Evolutionary conservation across 106 monocot genomes (phyloP), one percentile per base, ranked within the genome.

Genomic region (Gastrodia elata): DNA sequence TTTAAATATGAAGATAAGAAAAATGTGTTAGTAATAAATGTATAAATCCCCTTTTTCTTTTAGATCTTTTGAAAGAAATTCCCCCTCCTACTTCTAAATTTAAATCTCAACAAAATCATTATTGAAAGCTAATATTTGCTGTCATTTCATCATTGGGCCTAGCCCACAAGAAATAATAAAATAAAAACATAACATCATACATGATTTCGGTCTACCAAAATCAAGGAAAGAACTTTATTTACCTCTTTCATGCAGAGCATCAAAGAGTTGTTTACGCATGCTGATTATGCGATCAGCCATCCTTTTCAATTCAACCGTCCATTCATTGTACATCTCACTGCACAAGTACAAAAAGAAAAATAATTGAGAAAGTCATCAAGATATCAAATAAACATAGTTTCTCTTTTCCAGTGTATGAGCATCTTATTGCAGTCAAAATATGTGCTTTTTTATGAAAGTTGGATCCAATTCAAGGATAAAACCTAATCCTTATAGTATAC

Each of bases 221-320:
- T 0, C 5, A 8, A 33, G 26, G 18, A 55, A 74, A 73, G 33
- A 39, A 80, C 20, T 33, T 27, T 5, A 69, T 44, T 77, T 86
- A 97, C 96, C 92, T 97, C 78, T 82, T 39, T 90, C 68, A 79
- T 30, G 74, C 61, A 97, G 68, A 39, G 96, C 90, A 79, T 88
- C 88, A 79, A 88, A 90, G 74, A 97, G 93, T 71, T 85, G 86
- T 16, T 80, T 86, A 32, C 96, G 85, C 96, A 93, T 97, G 83
- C 74, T 97, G 70, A 97, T 93, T 48, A 97, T 97, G 5, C 96
- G 80, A 75, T 93, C 93, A 81, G 96, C 96, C 96, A 97, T 97
- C 59, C 78, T 85, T 80, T 97, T 97, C 83, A 97, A 79, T 77
- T 97, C 96, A 38, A 90, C 40, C 38, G 93, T 97, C 96, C 96